These are phyloP conservation scores for Cladorrhinum samala DNA, from an alignment of 495 filamentous ascomycete genomes.

Conservation along the genomic window DNA sequence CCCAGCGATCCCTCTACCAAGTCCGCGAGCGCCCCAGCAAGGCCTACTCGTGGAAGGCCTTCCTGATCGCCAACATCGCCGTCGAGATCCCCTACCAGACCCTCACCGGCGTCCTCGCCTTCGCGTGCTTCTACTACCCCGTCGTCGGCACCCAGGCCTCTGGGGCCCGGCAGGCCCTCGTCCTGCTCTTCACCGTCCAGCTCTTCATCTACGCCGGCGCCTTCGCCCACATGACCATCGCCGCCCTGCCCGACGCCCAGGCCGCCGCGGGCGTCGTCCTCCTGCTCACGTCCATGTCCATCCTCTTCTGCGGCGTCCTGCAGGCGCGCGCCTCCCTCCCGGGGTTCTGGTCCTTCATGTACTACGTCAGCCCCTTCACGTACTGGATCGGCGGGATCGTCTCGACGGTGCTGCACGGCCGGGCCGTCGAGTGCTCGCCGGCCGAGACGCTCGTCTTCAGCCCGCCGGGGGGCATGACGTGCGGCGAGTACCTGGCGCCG, in stretches of 20 bases:
- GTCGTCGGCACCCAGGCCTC: conserved; percentile 46
- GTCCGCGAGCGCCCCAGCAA: conserved; percentile 63
- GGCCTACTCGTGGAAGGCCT: conserved; percentile 66
- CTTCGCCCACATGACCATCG: conserved; percentile 61
- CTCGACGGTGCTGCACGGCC: conserved; percentile 46
- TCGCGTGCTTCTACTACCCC: conserved; percentile 59
- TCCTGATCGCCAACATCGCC: conserved; percentile 62
- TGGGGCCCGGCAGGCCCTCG: conserved; percentile 51
- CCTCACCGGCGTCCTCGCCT: conserved; percentile 53
- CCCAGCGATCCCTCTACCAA: conserved; percentile 60
- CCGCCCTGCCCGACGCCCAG: conserved; percentile 56
- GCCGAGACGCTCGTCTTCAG: conserved; percentile 48
- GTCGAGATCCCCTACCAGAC: conserved; percentile 69
- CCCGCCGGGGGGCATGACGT: conserved; percentile 36
- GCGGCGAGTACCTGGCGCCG: conserved; percentile 21
- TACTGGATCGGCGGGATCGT: conserved; percentile 56
- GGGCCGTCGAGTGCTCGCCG: conserved; percentile 44
- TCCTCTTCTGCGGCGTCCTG: conserved; percentile 44
- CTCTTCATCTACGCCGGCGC: conserved; percentile 57
- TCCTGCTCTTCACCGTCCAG: conserved; percentile 51
- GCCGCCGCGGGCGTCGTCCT: conserved; percentile 58
- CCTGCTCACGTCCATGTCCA: conserved; percentile 55
- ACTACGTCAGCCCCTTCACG: conserved; percentile 59
- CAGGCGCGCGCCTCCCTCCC: conserved; percentile 48
- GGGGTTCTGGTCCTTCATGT: conserved; percentile 71